phyloP scores from a whole-genome alignment of 2,329 filamentous ascomycete genomes.

The Diaporthe eres region DNA sequence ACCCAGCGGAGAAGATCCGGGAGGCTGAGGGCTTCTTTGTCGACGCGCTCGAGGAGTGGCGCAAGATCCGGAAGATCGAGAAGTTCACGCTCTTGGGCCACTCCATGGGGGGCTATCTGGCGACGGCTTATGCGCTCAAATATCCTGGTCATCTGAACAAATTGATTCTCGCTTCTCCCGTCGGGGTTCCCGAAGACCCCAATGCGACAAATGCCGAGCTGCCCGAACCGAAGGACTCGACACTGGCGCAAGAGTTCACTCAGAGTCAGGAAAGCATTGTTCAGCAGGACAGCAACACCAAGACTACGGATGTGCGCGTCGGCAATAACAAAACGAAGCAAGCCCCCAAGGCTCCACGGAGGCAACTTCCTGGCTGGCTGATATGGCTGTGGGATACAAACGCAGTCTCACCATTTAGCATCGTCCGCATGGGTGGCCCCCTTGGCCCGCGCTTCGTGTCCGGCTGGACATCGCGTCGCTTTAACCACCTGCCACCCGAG shows the following conservation, averaged over 20 bases:
- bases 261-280: slow-evolving; percentile 75
- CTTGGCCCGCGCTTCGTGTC: slow-evolving; percentile 93
- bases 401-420: slow-evolving; percentile 86
- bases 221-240: slow-evolving; percentile 82
- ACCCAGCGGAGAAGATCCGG: slow-evolving; percentile 82
- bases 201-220: slow-evolving; percentile 86
- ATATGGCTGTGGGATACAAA: slow-evolving; percentile 98
- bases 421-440: slow-evolving; percentile 90
- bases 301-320: slow-evolving; percentile 56
- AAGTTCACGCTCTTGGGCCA: slow-evolving; percentile 95
- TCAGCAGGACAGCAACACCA: slow-evolving; percentile 51
- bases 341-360: slow-evolving; percentile 55
- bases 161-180: slow-evolving; percentile 93
- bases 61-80: slow-evolving; percentile 88
- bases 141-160: slow-evolving; percentile 97
- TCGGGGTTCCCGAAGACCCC: slow-evolving; percentile 94
- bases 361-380: slow-evolving; percentile 86
- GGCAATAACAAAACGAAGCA: slow-evolving; percentile 52
- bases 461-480: slow-evolving; percentile 93
- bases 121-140: slow-evolving; percentile 94
- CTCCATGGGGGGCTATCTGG: slow-evolving; percentile 91
- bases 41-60: slow-evolving; percentile 96
- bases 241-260: slow-evolving; percentile 82
- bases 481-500: slow-evolving; percentile 85
- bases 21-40: slow-evolving; percentile 98